Percentiles rank a stretch among this genome's conserved stretches.
These are phyloP conservation scores for Diaporthe aspalathi DNA, from an alignment of 2,329 filamentous ascomycete species.

Conservation along the genomic window DNA sequence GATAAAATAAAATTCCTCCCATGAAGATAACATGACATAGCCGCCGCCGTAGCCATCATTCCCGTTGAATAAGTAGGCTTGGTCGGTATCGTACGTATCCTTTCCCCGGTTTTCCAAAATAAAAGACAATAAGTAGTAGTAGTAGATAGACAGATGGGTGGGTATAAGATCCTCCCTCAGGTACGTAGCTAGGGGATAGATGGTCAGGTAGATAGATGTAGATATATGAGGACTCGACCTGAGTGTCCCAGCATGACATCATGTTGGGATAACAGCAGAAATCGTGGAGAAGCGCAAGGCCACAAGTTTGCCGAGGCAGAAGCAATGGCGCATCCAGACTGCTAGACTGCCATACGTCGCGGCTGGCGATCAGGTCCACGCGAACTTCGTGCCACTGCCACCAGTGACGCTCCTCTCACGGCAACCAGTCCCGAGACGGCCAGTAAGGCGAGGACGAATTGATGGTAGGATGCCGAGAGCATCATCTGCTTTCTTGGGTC, in stretches of 20 bases:
- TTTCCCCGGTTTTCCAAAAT: constrained; percentile 1
- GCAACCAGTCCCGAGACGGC: neutral
- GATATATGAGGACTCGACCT: neutral
- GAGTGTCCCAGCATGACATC: neutral
- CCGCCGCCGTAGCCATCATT: constrained; percentile 3
- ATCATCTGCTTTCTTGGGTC: constrained; percentile 57
- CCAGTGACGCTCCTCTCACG: neutral
- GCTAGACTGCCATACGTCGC: no score
- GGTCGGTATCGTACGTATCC: constrained; percentile 15
- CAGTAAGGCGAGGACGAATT: neutral
- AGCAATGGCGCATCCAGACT: neutral
- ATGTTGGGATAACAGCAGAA: neutral
- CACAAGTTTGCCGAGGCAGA: neutral
- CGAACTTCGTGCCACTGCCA: neutral
- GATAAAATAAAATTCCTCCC: neutral
- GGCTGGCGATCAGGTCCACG: constrained; percentile 1
- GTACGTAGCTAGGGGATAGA: neutral
- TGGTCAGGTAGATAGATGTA: neutral
- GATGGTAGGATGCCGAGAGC: neutral
- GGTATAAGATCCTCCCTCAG: constrained; percentile 8
- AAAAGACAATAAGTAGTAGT: constrained; percentile 26
- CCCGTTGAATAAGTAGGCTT: neutral
- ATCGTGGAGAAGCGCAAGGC: neutral
- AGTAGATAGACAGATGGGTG: constrained; percentile 26
- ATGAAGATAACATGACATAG: constrained; percentile 18